A percentile compares a stretch with the other conserved stretches of the same genome.
Evolutionary conservation across 306 rosid species (phyloP).

Genomic region (Prunus mira): DNA sequence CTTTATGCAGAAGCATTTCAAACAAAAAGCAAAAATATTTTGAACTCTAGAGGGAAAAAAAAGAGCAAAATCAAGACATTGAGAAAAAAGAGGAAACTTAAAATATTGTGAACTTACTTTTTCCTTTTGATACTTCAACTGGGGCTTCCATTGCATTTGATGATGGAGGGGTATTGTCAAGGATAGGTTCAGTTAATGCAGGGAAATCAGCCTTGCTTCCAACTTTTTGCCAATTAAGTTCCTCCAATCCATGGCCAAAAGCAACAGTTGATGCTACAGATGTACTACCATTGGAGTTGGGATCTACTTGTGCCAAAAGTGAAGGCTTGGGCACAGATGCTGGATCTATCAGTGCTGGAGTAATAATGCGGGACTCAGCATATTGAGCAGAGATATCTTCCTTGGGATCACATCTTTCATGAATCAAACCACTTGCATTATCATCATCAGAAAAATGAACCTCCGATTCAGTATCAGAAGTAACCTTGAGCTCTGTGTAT

Average conservation of each 20-base stretch:
- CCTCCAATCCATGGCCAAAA: conserved; percentile 41
- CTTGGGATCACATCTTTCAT: conserved; percentile 20
- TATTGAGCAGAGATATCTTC: conserved; percentile 33
- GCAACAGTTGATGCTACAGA: conserved; percentile 27
- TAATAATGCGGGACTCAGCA: conserved; percentile 34
- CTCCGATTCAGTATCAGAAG: conserved; percentile 83
- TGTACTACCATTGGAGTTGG: conserved; percentile 27
- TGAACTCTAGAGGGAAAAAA: background rate
- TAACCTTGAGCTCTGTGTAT: conserved; percentile 66
- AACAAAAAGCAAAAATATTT: background rate
- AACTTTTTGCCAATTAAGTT: conserved; percentile 46
- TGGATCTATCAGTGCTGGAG: conserved; percentile 31
- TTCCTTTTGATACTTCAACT: conserved; percentile 42
- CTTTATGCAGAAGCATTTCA: background rate
- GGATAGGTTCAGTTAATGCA: conserved; percentile 30
- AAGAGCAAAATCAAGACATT: background rate
- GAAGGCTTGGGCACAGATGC: conserved; percentile 34
- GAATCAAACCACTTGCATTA: conserved; percentile 26
- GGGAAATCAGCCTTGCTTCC: conserved; percentile 25
- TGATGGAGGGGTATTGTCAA: conserved; percentile 24
- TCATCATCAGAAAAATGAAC: conserved; percentile 50
- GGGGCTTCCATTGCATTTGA: conserved; percentile 32
- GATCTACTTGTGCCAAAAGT: conserved; percentile 26
- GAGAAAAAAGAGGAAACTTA: conserved; percentile 10
- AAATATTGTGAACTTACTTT: conserved; percentile 49